Evolutionary conservation across 2,329 filamentous ascomycete genomes (phyloP).

Genomic region (Stachybotrys echinatus): DNA sequence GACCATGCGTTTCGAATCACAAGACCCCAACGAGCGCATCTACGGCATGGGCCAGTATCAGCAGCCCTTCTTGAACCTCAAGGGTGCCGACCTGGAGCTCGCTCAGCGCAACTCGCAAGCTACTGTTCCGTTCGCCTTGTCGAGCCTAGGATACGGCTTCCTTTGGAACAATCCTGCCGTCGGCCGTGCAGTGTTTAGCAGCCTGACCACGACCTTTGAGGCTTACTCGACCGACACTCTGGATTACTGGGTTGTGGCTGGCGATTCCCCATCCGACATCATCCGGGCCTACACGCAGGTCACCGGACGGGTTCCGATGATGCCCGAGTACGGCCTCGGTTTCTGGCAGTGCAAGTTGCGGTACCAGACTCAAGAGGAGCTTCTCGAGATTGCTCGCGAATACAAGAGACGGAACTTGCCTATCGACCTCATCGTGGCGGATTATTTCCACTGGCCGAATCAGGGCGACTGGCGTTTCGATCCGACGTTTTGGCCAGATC

Average conservation of each 20-base stretch:
- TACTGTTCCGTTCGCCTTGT: slow-evolving; percentile 57
- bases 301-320: slow-evolving; percentile 55
- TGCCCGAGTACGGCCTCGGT: slow-evolving; percentile 60
- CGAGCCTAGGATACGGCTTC: slow-evolving; percentile 55
- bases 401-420: slow-evolving; percentile 48
- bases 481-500: slow-evolving; percentile 56
- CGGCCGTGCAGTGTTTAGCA: slow-evolving; percentile 55
- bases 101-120: slow-evolving; percentile 64
- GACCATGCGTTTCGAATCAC: slow-evolving; percentile 52
- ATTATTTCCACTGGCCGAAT: slow-evolving; percentile 61
- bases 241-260: slow-evolving; percentile 61
- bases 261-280: slow-evolving; percentile 47
- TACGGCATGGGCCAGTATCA: slow-evolving; percentile 68
- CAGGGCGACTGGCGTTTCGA: slow-evolving; percentile 65
- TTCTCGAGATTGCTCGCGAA: slow-evolving; percentile 53
- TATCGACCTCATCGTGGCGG: slow-evolving; percentile 58
- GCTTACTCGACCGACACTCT: slow-evolving; percentile 50
- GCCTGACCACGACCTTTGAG: slow-evolving; percentile 58
- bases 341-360: slow-evolving; percentile 65
- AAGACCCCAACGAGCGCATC: slow-evolving; percentile 51
- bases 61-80: slow-evolving; percentile 56
- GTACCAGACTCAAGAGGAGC: slow-evolving; percentile 58
- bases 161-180: slow-evolving; percentile 63
- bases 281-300: slow-evolving; percentile 46
- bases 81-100: slow-evolving; percentile 57